Evolutionary conservation across 179 eudicot genomes (phyloP).

Genomic region (Silene vulgaris): DNA sequence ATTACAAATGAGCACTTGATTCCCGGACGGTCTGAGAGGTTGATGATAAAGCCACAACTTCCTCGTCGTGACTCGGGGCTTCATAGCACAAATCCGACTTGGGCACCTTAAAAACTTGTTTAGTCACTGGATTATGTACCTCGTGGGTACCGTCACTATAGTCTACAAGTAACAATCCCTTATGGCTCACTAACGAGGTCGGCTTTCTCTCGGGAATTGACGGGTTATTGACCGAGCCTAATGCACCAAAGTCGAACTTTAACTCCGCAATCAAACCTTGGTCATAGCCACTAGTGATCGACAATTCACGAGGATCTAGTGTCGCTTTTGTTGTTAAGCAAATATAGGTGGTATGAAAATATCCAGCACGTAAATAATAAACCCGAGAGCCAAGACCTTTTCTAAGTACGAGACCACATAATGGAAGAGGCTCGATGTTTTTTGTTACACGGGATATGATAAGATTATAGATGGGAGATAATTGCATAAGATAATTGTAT

Average conservation of each 20-base stretch:
- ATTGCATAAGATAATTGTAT: too few species aligned
- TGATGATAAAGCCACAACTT: neutral
- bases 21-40: neutral
- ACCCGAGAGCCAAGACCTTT: neutral
- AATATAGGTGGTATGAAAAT: neutral
- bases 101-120: neutral
- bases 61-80: neutral
- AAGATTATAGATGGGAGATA: too few species aligned
- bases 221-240: neutral
- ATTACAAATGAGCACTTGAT: neutral
- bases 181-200: neutral
- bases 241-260: neutral
- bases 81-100: neutral
- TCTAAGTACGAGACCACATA: neutral
- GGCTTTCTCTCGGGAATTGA: neutral
- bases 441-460: neutral
- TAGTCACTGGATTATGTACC: conserved; percentile 10
- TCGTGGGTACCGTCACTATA: neutral
- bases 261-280: neutral
- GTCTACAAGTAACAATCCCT: neutral
- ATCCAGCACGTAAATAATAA: too few species aligned
- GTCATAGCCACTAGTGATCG: neutral
- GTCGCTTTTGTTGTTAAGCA: neutral
- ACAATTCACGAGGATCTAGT: neutral
- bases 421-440: neutral